phyloP scores from a whole-genome alignment of 495 filamentous ascomycete genomes.

The Podospora conica region DNA sequence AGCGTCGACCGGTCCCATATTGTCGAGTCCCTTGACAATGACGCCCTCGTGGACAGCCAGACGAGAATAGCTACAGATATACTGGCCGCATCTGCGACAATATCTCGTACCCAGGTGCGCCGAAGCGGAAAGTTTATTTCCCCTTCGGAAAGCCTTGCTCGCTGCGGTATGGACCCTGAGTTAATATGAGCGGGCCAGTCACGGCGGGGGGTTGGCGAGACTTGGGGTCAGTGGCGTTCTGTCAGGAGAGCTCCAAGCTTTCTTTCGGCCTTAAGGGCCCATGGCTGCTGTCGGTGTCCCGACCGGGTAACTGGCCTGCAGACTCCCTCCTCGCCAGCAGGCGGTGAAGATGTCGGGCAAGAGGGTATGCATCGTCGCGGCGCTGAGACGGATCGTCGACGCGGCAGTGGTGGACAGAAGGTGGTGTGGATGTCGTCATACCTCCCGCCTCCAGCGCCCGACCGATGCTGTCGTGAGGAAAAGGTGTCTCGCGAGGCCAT shows the following conservation, averaged over 20 bases:
- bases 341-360: background rate
- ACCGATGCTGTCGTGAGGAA: background rate
- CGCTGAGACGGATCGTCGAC: background rate
- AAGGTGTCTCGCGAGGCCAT: background rate
- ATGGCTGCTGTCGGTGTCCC: background rate
- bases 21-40: background rate
- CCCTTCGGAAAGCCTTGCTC: background rate
- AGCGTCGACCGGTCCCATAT: background rate
- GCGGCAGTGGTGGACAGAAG: background rate
- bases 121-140: background rate
- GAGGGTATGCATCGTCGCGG: background rate
- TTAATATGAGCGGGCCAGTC: background rate
- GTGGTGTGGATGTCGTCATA: background rate
- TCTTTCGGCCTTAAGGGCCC: background rate
- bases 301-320: background rate
- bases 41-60: background rate
- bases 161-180: background rate
- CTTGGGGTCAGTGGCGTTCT: background rate
- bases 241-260: background rate
- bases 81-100: background rate
- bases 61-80: constrained; percentile 14
- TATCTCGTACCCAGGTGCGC: background rate
- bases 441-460: background rate
- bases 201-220: background rate
- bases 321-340: background rate